phyloP scores from a whole-genome alignment of 1,139 yeast species.

The Arxiozyma heterogenica region DNA sequence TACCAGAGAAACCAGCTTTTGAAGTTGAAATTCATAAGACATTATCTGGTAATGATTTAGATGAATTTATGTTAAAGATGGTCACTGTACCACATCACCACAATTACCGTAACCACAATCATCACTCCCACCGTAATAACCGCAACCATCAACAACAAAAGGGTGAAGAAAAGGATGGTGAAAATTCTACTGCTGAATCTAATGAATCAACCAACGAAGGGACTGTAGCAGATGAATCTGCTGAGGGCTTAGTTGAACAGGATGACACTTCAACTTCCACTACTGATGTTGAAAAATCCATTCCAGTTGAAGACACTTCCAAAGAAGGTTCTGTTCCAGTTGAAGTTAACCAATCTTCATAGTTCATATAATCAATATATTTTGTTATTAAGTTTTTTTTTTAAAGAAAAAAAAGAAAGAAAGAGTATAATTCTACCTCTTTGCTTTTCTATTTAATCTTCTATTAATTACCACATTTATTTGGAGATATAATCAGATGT shows the following conservation, averaged over 20 bases:
- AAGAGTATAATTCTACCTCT: neutral
- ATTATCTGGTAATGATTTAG: conserved; percentile 18
- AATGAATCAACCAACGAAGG: neutral
- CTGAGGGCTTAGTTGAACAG: no score
- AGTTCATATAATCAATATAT: neutral
- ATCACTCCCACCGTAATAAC: conserved; percentile 1
- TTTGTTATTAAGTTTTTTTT: neutral
- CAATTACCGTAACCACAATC: neutral
- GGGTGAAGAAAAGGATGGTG: neutral
- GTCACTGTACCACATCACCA: conserved; percentile 9
- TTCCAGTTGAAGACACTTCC: conserved; percentile 3
- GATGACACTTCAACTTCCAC: neutral
- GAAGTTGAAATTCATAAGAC: conserved; percentile 22
- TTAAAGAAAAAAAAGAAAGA: no score
- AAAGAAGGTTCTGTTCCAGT: conserved; percentile 1
- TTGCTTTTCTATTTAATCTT: neutral
- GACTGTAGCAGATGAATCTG: conserved; percentile 1
- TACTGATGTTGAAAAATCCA: neutral
- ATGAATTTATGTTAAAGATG: conserved; percentile 17
- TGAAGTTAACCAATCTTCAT: conserved; percentile 3
- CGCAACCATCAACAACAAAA: conserved; percentile 3
- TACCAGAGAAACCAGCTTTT: conserved; percentile 12
- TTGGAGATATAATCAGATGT: neutral
- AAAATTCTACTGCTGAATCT: neutral
- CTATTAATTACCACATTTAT: neutral